Evolutionary conservation across 805 yeast genomes (phyloP).

Genomic region (Saturnispora bothae): DNA sequence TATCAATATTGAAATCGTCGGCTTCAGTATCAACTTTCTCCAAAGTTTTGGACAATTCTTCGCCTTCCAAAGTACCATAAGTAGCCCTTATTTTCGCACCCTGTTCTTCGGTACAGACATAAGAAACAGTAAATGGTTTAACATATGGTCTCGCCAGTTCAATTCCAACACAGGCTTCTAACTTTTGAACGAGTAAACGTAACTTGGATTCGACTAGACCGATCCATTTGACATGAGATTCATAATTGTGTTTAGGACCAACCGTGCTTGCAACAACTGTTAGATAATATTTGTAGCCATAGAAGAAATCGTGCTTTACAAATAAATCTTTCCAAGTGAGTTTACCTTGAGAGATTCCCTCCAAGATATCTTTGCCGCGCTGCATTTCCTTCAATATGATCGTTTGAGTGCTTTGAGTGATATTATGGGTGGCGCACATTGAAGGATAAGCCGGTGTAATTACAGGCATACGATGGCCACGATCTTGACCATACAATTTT

Average conservation of each 20-base stretch:
- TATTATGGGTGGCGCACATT: slow-evolving; percentile 98
- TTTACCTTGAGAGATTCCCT: slow-evolving; percentile 52
- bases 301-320: slow-evolving; percentile 72
- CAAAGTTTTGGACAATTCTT: slow-evolving; percentile 29
- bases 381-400: slow-evolving; percentile 70
- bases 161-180: slow-evolving; percentile 69
- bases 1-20: slow-evolving; percentile 18
- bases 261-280: slow-evolving; percentile 71
- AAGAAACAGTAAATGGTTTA: slow-evolving; percentile 56
- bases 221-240: slow-evolving; percentile 82
- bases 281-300: slow-evolving; percentile 74
- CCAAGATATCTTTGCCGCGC: slow-evolving; percentile 65
- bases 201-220: slow-evolving; percentile 88
- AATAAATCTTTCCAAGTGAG: slow-evolving; percentile 69
- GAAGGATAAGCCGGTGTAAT: slow-evolving; percentile 98
- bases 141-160: slow-evolving; percentile 84
- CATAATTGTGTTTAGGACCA: slow-evolving; percentile 43
- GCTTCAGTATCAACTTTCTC: slow-evolving; percentile 25
- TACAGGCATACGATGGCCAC: slow-evolving; percentile 92
- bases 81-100: slow-evolving; percentile 20
- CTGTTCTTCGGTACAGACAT: slow-evolving; percentile 33
- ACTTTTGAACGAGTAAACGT: slow-evolving; percentile 69
- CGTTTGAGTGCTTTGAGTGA: slow-evolving; percentile 77
- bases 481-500: slow-evolving; percentile 74
- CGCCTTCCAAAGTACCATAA: slow-evolving; percentile 53